Conservation (phyloP, 2,329 filamentous ascomycete genomes). For the Didymella pomorum region DNA sequence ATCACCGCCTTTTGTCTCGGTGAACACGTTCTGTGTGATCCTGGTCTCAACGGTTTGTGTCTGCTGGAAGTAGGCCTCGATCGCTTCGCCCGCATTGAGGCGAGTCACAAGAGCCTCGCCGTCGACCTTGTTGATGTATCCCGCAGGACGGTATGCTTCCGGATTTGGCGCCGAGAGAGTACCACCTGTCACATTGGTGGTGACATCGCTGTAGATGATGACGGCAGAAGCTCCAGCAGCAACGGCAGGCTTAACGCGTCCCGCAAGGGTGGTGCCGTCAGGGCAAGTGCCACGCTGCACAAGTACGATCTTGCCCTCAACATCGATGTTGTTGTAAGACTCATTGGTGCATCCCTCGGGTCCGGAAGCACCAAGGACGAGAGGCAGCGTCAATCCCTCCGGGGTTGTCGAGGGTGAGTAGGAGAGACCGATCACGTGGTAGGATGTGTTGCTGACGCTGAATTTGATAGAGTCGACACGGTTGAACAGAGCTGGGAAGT, state of each 20-base stretch:
- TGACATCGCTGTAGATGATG: slow-evolving; percentile 53
- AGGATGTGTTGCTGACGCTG: slow-evolving; percentile 47
- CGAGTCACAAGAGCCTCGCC: slow-evolving; percentile 53
- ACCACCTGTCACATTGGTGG: slow-evolving; percentile 51
- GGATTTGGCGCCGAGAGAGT: slow-evolving; percentile 52
- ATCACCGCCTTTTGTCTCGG: slow-evolving; percentile 52
- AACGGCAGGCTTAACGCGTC: slow-evolving; percentile 51
- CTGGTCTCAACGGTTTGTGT: slow-evolving; percentile 58
- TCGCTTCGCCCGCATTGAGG: slow-evolving; percentile 51
- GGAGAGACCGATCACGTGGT: slow-evolving; percentile 54
- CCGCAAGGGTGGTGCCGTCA: slow-evolving; percentile 53
- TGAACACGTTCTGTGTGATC: slow-evolving; percentile 57
- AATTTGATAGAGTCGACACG: slow-evolving; percentile 54
- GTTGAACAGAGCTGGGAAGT: slow-evolving; percentile 58
- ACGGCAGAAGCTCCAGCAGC: slow-evolving; percentile 54
- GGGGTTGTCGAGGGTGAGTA: slow-evolving; percentile 59
- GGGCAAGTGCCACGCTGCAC: slow-evolving; percentile 54
- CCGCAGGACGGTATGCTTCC: slow-evolving; percentile 47
- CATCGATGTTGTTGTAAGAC: slow-evolving; percentile 50
- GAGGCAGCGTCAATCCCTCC: slow-evolving; percentile 54
- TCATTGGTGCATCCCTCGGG: slow-evolving; percentile 52
- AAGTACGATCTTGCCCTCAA: slow-evolving; percentile 53
- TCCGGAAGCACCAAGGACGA: slow-evolving; percentile 54
- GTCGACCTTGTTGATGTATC: slow-evolving; percentile 56
- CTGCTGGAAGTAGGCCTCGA: slow-evolving; percentile 55